Conservation (phyloP, 352 stramenopile genomes). For the Thraustochytrium striatum region DNA sequence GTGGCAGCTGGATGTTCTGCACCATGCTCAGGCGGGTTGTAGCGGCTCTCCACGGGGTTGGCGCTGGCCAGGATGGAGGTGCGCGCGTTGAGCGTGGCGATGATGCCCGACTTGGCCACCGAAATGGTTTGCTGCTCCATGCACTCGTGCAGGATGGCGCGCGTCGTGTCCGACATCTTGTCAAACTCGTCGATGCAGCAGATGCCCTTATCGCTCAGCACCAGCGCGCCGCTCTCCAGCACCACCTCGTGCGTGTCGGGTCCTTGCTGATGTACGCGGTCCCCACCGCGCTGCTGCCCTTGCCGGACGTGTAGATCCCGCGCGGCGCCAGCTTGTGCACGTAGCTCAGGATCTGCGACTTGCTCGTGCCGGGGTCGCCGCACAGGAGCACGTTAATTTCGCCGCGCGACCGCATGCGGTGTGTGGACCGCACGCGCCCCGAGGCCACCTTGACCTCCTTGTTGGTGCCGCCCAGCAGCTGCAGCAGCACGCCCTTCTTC, state of each 20-base stretch:
- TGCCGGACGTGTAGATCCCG: conserved; percentile 98
- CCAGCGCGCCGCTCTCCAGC: conserved; percentile 87
- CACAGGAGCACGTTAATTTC: conserved; percentile 98
- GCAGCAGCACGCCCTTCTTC: conserved; percentile 96
- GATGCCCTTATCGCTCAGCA: conserved; percentile 93
- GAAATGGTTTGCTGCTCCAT: conserved; percentile 98
- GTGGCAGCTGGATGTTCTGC: conserved; percentile 96
- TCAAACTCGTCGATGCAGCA: conserved; percentile 99
- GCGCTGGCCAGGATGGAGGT: conserved; percentile 96
- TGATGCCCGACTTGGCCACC: conserved; percentile 97
- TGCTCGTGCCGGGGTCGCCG: conserved; percentile 93
- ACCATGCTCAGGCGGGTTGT: conserved; percentile 97
- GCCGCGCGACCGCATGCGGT: conserved; percentile 66
- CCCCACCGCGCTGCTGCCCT: conserved; percentile 93
- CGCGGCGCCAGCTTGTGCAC: conserved; percentile 80
- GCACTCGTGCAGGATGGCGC: conserved; percentile 96
- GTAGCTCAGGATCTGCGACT: conserved; percentile 91
- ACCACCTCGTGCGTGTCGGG: conserved; percentile 96
- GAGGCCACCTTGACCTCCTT: conserved; percentile 39
- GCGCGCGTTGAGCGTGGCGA: conserved; percentile 93
- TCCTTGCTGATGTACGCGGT: conserved; percentile 88
- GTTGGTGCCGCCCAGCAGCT: conserved; percentile 92
- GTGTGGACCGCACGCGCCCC: conserved; percentile 17
- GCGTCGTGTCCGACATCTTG: conserved; percentile 96
- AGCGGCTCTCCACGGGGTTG: conserved; percentile 96